Conservation (phyloP, 208 protist species). For the Phytomonas francai region DNA sequence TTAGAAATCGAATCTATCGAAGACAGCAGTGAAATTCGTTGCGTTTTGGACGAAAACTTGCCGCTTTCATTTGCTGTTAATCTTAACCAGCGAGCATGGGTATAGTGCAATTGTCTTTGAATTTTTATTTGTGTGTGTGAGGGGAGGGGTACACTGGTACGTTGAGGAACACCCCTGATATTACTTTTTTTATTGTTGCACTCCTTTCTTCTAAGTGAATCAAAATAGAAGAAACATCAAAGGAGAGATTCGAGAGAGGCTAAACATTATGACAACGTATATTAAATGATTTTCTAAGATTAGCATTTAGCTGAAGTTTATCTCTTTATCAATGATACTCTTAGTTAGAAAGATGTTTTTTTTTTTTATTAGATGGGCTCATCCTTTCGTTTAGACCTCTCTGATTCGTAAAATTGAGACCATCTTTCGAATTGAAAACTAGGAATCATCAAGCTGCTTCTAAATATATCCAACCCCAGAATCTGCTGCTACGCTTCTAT, state of each 20-base stretch:
- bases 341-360: background rate
- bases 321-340: background rate
- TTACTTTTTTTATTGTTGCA: conserved; percentile 4
- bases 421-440: background rate
- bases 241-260: background rate
- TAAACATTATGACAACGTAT: background rate
- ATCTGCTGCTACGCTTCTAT: background rate
- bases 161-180: background rate
- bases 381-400: background rate
- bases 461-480: background rate
- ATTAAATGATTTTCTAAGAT: background rate
- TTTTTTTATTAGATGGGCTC: background rate
- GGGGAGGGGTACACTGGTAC: background rate
- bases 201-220: conserved; percentile 8
- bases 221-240: conserved; percentile 10
- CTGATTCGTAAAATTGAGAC: background rate
- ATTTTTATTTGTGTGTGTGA: conserved; percentile 13
- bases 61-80: conserved; percentile 26
- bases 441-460: background rate
- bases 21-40: conserved; percentile 35
- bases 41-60: conserved; percentile 10
- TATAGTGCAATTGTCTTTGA: conserved; percentile 19
- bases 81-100: conserved; percentile 66
- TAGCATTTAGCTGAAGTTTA: background rate
- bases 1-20: conserved; percentile 65